Percentiles rank a stretch among this genome's conserved stretches.
Conservation (phyloP, 352 stramenopile genomes). For the Elongisporangium senticosum region DNA sequence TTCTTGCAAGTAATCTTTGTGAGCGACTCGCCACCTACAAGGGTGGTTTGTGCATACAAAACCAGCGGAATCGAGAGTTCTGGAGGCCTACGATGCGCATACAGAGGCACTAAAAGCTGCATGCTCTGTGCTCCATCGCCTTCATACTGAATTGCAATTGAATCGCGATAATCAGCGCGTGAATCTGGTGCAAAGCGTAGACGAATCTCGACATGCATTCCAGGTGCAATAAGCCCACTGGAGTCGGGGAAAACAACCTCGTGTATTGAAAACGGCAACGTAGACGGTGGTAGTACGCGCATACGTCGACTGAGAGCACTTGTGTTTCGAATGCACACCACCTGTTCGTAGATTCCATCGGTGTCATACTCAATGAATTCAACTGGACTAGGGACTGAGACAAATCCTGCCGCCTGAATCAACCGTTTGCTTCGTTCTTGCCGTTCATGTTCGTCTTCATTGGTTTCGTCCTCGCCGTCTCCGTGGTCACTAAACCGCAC, state of each 20-base stretch:
- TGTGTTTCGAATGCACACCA: constrained; percentile 56
- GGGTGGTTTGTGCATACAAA: constrained; percentile 45
- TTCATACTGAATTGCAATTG: constrained; percentile 51
- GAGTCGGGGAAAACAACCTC: constrained; percentile 45
- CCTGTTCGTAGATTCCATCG: constrained; percentile 72
- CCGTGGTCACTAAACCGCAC: neutral
- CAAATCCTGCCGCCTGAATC: neutral
- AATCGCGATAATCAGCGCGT: constrained; percentile 68
- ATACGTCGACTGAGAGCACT: constrained; percentile 44
- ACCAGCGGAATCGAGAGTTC: constrained; percentile 63
- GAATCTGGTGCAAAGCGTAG: constrained; percentile 70
- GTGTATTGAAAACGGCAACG: constrained; percentile 58
- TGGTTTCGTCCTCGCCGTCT: neutral
- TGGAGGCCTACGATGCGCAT: constrained; percentile 42
- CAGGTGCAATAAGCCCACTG: constrained; percentile 57
- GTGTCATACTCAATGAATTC: constrained; percentile 66
- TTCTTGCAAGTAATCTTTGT: constrained; percentile 56
- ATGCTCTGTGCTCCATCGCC: constrained; percentile 8
- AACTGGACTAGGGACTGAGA: neutral
- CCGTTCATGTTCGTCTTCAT: neutral
- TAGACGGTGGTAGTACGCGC: constrained; percentile 56
- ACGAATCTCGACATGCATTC: constrained; percentile 56
- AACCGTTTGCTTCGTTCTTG: neutral
- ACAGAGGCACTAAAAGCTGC: constrained; percentile 36
- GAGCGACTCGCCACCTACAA: constrained; percentile 47